These are phyloP conservation scores for Aspergillus latus DNA, from an alignment of 2,329 filamentous ascomycete genomes.

Conservation along the genomic window DNA sequence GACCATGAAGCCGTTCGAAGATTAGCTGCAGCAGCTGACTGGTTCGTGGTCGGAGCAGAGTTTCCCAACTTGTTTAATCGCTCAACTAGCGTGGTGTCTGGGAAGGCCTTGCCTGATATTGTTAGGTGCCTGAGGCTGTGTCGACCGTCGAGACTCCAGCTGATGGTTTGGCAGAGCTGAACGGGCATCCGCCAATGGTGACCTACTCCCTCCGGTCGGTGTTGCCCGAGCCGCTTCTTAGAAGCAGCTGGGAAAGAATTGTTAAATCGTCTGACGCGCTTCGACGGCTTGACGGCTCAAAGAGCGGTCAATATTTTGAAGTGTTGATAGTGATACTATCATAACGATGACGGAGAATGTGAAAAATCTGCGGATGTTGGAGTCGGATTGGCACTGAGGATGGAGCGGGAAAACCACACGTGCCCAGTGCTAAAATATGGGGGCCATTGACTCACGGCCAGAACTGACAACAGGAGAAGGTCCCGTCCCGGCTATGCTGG, in stretches of 20 bases:
- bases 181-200: constrained; percentile 3
- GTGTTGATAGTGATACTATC: not conserved
- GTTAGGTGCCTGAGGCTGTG: constrained; percentile 21
- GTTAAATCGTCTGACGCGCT: not conserved
- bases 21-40: not conserved
- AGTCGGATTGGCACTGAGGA: too few relatives aligned
- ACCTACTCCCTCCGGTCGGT: not conserved
- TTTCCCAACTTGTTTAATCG: constrained; percentile 2
- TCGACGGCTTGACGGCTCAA: too few relatives aligned
- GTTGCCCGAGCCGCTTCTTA: constrained; percentile 9
- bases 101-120: constrained; percentile 2
- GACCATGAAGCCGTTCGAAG: not conserved
- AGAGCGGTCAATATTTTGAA: not conserved
- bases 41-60: constrained; percentile 4
- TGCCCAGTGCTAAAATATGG: not conserved
- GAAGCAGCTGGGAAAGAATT: not conserved
- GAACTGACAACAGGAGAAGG: too few relatives aligned
- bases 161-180: constrained; percentile 13
- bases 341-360: not conserved
- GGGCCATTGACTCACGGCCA: not conserved
- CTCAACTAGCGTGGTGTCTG: not conserved
- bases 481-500: too few relatives aligned
- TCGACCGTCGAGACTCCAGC: constrained; percentile 9
- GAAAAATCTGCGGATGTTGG: too few relatives aligned
- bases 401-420: not conserved